Evolutionary conservation across 495 filamentous ascomycete genomes (phyloP), one percentile per base, ranked within the genome.

Genomic region (Xylaria curta): DNA sequence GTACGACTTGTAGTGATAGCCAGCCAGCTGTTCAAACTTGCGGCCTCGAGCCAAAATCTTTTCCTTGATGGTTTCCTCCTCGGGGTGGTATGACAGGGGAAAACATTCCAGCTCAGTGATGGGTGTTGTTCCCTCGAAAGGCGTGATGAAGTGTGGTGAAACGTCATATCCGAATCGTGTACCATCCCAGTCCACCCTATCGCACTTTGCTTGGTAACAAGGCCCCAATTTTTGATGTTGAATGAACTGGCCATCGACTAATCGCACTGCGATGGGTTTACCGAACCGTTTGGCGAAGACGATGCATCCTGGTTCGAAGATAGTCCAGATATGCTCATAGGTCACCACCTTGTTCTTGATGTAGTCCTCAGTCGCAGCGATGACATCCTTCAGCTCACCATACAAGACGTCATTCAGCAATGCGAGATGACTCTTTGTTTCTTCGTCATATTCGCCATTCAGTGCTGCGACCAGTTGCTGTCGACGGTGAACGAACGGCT

Each of bases 401-500:
- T 87, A 78, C 6, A 93, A 80, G 17, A 88, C 82, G 36, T 85
- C 79, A 56, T 85, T 80, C 38, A 93, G 80, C 0, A 92, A 75
- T 36, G 85, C 79, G 12, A 89, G 81, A 75, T 92, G 89, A 51
- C 82, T 77, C 70, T 85, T 86, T 2, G 86, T 87, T 54, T 80
- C 81, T 13, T 76, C 70, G 42, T 89, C 87, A 9, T 79, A 70
- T 60, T 87, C 84, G 6, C 84, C 78, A 9, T 86, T 76, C 26
- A 86, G 78, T 44, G 85, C 85, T 13, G 36, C 42, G 13, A 64
- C 6, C 49, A 93, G 82, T 47, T 84, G 79, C 5, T 81, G 73
- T 90, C 90, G 93, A 24, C 90, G 85, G 78, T 92, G 89, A 42
- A 93, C 85, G 38, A 93, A 86, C 0, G 90, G 87, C 76, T 86